Base-by-base conservation (phyloP, 164 flowering plant genomes). In the Liriodendron chinense region DNA sequence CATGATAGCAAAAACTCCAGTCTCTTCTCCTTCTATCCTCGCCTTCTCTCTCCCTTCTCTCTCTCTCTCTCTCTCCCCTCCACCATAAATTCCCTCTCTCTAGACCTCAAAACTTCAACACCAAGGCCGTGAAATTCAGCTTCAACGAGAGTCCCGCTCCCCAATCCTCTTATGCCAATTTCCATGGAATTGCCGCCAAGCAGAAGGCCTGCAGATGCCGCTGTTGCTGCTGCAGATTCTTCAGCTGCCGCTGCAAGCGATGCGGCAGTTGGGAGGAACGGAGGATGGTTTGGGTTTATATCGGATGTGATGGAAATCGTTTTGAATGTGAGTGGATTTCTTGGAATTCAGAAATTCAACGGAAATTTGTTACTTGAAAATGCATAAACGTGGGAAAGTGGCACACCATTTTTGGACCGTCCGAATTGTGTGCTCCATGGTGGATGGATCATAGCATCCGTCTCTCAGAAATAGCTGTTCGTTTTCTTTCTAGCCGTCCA, bases 1-100 rank as follows among this genome's bases (percentile, higher is more conserved):
- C 48, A 12, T 84, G 84, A 90, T 91, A 94, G 92, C 97, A 82
- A 91, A 82, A 79, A 81, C 91, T 71, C 84, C 93, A 14, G 79
- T 93, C 23, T 92, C 90, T 9, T 91, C 98, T 34, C 43, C 43
- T 34, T 34, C 43, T 5, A 34, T 34, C 43, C 1, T 84, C 92
- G 6, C 74, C 88, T 9, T 88, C 93, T 84, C 61, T 83, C 71
- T 87, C 84, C 7, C 68, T 87, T 3, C 85, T 89, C 18, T 88
- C 88, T 9, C 83, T 85, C 12, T 71, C 81, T 65, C 71, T 83
- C 64, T 89, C 88, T 83, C 90, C 80, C 80, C 25, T 77, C 28
- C 64, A 50, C 34, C 62, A 72, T 69, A 72, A 53, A 23, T 65
- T 34, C 28, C 79, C 79, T 43, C 43, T 70, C 26, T 23, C 67